These are phyloP conservation scores for Smallanthus sonchifolius DNA, from an alignment of 129 eudicot species.

Conservation along the genomic window DNA sequence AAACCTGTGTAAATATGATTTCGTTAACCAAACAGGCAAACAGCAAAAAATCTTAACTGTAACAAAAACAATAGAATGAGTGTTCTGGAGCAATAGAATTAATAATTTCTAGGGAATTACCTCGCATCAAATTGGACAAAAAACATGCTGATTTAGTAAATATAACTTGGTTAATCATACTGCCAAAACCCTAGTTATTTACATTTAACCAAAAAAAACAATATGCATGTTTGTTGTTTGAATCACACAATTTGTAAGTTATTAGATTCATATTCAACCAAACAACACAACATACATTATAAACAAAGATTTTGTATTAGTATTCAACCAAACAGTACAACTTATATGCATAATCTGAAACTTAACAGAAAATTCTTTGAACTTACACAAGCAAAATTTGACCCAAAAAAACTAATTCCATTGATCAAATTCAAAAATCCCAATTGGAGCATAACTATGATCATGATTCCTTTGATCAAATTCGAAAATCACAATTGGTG, in stretches of 20 bases:
- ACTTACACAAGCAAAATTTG: background rate
- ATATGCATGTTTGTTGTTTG: background rate
- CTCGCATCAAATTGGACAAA: background rate
- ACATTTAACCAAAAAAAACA: background rate
- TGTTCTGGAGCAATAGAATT: background rate
- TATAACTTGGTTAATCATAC: background rate
- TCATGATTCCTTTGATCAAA: background rate
- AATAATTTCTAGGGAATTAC: background rate
- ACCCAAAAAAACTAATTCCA: background rate
- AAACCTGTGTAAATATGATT: slow-evolving; percentile 21
- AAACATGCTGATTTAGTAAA: background rate
- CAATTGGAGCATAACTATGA: background rate
- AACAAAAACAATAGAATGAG: background rate
- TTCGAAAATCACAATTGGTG: background rate
- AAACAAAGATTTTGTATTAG: background rate
- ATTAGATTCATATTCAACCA: background rate
- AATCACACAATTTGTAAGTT: background rate
- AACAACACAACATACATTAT: background rate
- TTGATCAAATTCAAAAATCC: background rate
- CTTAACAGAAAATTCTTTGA: background rate
- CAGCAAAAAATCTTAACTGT: background rate
- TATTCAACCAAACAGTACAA: background rate
- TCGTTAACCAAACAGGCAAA: slow-evolving; percentile 1
- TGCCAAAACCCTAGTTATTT: background rate
- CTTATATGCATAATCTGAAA: background rate